Evolutionary conservation across 1,284 basidiomycete species (phyloP).

Genomic region (Pyrrhoderma lamaoense): DNA sequence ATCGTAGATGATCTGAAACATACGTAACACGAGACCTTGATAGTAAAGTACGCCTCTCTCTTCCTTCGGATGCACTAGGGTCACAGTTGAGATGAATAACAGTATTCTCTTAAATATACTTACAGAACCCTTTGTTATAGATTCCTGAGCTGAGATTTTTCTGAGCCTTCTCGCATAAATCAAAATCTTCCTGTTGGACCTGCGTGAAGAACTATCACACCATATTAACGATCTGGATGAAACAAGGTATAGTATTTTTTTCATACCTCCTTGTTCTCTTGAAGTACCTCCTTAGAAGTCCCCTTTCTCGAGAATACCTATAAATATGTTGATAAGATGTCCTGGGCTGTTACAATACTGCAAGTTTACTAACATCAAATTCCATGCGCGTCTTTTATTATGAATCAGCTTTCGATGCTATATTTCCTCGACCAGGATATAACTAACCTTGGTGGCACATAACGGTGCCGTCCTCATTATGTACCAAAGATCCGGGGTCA

Average conservation of each 20-base stretch:
- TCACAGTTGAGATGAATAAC: background rate
- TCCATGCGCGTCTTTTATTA: constrained; percentile 14
- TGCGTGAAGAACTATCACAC: constrained; percentile 16
- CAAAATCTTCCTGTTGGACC: constrained; percentile 24
- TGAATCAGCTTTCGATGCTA: too few species aligned
- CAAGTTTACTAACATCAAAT: constrained; percentile 10
- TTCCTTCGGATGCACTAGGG: constrained; percentile 21
- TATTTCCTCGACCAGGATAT: too few species aligned
- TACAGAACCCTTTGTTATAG: constrained; percentile 20
- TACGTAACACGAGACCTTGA: constrained; percentile 22
- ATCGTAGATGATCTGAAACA: background rate
- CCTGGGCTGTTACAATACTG: background rate
- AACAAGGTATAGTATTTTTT: constrained; percentile 4
- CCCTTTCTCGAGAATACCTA: constrained; percentile 22
- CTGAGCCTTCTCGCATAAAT: constrained; percentile 22
- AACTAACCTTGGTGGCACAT: constrained; percentile 19
- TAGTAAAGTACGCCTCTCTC: constrained; percentile 24
- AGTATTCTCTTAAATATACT: background rate
- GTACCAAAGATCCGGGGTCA: constrained; percentile 22
- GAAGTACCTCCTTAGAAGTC: constrained; percentile 20
- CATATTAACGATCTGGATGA: background rate
- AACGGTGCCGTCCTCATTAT: constrained; percentile 22
- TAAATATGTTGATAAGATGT: background rate
- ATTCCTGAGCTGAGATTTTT: constrained; percentile 22
- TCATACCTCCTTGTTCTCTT: constrained; percentile 20